phyloP scores from a whole-genome alignment of 1,284 basidiomycete genomes.

The Apiotrichum siamense region DNA sequence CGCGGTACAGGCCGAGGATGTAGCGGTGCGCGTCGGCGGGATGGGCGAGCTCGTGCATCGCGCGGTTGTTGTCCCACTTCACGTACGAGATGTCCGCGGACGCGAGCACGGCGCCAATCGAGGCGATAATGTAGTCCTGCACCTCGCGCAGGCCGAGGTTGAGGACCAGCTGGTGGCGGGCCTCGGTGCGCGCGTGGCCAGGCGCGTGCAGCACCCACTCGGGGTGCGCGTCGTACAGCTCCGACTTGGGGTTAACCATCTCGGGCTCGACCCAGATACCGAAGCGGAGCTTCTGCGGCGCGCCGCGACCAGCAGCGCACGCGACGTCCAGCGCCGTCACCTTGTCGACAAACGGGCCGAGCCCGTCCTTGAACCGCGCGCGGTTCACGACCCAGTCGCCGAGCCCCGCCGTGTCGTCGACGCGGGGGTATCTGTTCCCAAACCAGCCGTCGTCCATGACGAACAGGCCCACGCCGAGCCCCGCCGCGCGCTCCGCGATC shows the following conservation, averaged over 20 bases:
- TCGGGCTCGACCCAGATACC: slow-evolving; percentile 41
- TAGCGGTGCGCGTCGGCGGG: slow-evolving; percentile 25
- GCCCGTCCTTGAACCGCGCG: slow-evolving; percentile 27
- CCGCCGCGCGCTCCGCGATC: slow-evolving; percentile 22
- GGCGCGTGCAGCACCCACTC: slow-evolving; percentile 31
- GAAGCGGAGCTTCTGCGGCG: slow-evolving; percentile 17
- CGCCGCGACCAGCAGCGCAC: neutral
- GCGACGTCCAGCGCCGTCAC: slow-evolving; percentile 6
- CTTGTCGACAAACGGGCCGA: slow-evolving; percentile 18
- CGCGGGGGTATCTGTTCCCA: slow-evolving; percentile 29
- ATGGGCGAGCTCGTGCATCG: slow-evolving; percentile 31
- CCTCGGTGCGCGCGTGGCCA: slow-evolving; percentile 18
- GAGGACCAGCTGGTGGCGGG: slow-evolving; percentile 33
- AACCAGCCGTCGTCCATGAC: slow-evolving; percentile 43
- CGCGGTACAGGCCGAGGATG: slow-evolving; percentile 34
- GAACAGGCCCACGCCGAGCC: slow-evolving; percentile 30
- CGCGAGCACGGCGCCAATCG: slow-evolving; percentile 18
- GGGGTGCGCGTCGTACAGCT: slow-evolving; percentile 31
- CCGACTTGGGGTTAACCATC: slow-evolving; percentile 34
- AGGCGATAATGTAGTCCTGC: slow-evolving; percentile 32
- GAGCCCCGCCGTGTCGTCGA: slow-evolving; percentile 22
- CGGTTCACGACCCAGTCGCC: slow-evolving; percentile 35
- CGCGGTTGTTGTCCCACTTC: slow-evolving; percentile 40
- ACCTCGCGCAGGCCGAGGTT: slow-evolving; percentile 23
- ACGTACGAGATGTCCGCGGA: slow-evolving; percentile 28